Percentiles rank a stretch among this genome's conserved stretches.
phyloP scores from a whole-genome alignment of 2,329 filamentous ascomycete species.

The Penicillium sp. region DNA sequence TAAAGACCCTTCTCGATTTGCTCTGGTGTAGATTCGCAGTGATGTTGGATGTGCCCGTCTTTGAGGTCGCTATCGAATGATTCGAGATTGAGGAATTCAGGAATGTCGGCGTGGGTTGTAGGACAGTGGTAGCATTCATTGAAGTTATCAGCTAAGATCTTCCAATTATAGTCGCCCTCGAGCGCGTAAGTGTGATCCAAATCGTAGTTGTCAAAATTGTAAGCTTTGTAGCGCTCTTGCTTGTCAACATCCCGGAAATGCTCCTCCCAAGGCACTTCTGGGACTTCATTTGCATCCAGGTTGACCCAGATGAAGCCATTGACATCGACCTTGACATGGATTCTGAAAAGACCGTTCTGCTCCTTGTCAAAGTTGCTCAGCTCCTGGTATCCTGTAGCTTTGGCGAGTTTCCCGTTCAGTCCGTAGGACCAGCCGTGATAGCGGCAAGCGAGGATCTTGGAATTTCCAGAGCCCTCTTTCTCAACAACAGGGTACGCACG shows the following conservation, averaged over 20 bases:
- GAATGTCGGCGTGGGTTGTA: slow-evolving; percentile 59
- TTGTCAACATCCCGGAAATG: slow-evolving; percentile 23
- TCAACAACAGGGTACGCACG: slow-evolving; percentile 26
- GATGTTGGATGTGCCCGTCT: slow-evolving; percentile 53
- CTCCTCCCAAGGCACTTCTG: slow-evolving; percentile 24
- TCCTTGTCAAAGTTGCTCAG: slow-evolving; percentile 19
- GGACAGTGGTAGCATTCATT: slow-evolving; percentile 64
- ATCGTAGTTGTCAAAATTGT: slow-evolving; percentile 24
- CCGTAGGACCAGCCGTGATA: slow-evolving; percentile 28
- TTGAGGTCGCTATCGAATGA: slow-evolving; percentile 55
- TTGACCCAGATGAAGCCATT: slow-evolving; percentile 28
- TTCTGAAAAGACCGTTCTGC: slow-evolving; percentile 20
- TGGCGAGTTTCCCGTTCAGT: slow-evolving; percentile 26
- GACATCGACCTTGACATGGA: slow-evolving; percentile 23
- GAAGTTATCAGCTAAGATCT: slow-evolving; percentile 26
- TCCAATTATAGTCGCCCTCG: slow-evolving; percentile 27
- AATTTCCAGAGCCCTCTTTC: slow-evolving; percentile 21
- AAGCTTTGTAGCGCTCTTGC: slow-evolving; percentile 23
- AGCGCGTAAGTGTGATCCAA: slow-evolving; percentile 22
- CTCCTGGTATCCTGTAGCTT: slow-evolving; percentile 21
- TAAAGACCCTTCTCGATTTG: slow-evolving; percentile 50
- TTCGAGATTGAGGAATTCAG: slow-evolving; percentile 56
- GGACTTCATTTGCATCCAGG: slow-evolving; percentile 22
- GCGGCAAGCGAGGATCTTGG: slow-evolving; percentile 22
- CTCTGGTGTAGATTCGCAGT: slow-evolving; percentile 48